Evolutionary conservation across 2,329 filamentous ascomycete species (phyloP), one percentile per base, ranked within the genome.

Genomic region (Xylaria digitata): DNA sequence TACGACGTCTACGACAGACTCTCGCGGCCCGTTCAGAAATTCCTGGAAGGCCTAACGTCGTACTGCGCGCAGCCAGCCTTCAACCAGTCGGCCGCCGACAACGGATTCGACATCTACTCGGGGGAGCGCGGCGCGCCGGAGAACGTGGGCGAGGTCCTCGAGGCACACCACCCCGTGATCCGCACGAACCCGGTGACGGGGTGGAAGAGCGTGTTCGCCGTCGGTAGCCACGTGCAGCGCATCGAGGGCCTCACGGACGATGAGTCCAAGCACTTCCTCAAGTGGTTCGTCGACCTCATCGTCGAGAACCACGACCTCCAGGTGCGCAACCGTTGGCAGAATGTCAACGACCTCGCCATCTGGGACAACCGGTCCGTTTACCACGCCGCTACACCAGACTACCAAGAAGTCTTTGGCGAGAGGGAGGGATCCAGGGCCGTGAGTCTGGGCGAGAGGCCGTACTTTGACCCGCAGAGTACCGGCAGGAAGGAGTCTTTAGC

Each of bases 151-250:
- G 74, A 73, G 1, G 78, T 83, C 1, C 75, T 89, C 17, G 78
- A 77, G 21, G 82, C 86, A 0, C 76, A 82, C 0, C 87, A 89
- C 70, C 86, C 86, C 0, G 82, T 89, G 0, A 80, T 89, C 6
- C 82, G 87, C 17, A 89, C 87, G 1, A 89, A 90, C 69, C 87
- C 88, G 0, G 87, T 89, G 0, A 89, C 87, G 0, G 87, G 87
- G 0, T 89, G 87, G 87, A 89, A 88, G 77, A 84, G 81, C 63
- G 78, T 76, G 21, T 76, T 75, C 69, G 74, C 74, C 30, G 74
- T 75, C 2, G 73, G 75, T 63, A 69, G 69, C 64, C 73, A 77
- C 72, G 71, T 75, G 11, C 19, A 71, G 66, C 45, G 64, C 30
- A 71, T 77, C 68, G 65, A 75, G 59, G 75, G 73, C 6, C 69